Percentiles rank a stretch among this genome's conserved stretches.
Conservation (phyloP, 495 filamentous ascomycete genomes). For the Penicillium mononematosum region DNA sequence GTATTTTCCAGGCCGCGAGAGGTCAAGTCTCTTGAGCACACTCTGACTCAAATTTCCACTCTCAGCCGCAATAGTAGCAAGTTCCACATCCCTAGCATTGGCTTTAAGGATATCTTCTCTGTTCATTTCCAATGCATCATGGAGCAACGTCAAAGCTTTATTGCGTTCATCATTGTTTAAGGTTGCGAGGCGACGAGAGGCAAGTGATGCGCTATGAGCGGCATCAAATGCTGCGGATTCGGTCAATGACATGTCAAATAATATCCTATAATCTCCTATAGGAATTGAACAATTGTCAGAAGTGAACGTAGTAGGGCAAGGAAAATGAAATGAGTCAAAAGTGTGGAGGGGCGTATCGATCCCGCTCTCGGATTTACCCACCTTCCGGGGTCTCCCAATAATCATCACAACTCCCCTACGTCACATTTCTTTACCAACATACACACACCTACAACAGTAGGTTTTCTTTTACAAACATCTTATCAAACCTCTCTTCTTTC, state of each 20-base stretch:
- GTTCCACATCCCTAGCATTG: slow-evolving; percentile 76
- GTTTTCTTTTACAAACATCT: background rate
- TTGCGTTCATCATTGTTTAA: slow-evolving; percentile 68
- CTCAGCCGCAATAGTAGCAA: slow-evolving; percentile 68
- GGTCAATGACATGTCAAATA: slow-evolving; percentile 68
- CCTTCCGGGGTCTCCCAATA: background rate
- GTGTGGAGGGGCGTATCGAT: slow-evolving; percentile 13
- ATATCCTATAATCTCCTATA: background rate
- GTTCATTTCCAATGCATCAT: slow-evolving; percentile 64
- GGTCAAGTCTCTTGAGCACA: slow-evolving; percentile 85
- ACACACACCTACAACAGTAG: background rate
- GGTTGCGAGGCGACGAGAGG: slow-evolving; percentile 67
- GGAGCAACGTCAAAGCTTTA: slow-evolving; percentile 77
- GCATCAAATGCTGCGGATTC: slow-evolving; percentile 64
- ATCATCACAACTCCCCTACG: background rate
- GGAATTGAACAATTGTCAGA: background rate
- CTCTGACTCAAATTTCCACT: slow-evolving; percentile 76
- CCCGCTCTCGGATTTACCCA: slow-evolving; percentile 5
- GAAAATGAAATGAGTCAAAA: slow-evolving; percentile 6
- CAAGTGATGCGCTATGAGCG: slow-evolving; percentile 65
- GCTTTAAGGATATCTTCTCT: slow-evolving; percentile 77
- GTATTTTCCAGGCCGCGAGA: slow-evolving; percentile 84
- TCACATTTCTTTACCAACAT: slow-evolving; percentile 1
- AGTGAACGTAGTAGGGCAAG: background rate
- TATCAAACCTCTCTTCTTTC: background rate